These are phyloP conservation scores for Phytophthora tentaculata DNA, from an alignment of 352 stramenopile genomes.

Conservation along the genomic window DNA sequence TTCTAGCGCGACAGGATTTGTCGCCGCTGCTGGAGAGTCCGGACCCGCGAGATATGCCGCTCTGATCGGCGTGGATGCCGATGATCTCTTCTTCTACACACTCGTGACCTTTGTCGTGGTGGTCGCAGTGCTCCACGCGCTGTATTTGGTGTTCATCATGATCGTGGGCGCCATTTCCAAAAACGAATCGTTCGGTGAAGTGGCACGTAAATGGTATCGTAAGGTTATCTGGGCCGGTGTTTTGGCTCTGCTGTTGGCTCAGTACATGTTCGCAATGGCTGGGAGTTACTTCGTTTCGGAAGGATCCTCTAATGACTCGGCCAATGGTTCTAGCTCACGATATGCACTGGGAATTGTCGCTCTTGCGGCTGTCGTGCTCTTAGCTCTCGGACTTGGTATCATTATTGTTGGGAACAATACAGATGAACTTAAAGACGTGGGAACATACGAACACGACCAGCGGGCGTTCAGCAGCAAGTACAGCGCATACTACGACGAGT, in stretches of 20 bases:
- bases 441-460: slow-evolving; percentile 79
- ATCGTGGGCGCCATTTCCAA: slow-evolving; percentile 56
- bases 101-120: slow-evolving; percentile 68
- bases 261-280: slow-evolving; percentile 90
- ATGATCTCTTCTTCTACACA: slow-evolving; percentile 86
- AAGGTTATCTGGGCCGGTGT: slow-evolving; percentile 83
- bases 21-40: slow-evolving; percentile 48
- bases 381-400: slow-evolving; percentile 73
- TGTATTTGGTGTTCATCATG: slow-evolving; percentile 69
- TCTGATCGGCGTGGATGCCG: slow-evolving; percentile 63
- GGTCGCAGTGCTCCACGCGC: slow-evolving; percentile 58
- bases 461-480: slow-evolving; percentile 84
- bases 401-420: slow-evolving; percentile 69
- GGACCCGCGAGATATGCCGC: slow-evolving; percentile 74
- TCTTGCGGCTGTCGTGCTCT: slow-evolving; percentile 53
- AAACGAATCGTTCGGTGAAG: slow-evolving; percentile 64
- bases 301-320: slow-evolving; percentile 37
- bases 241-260: slow-evolving; percentile 73
- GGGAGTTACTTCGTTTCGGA: slow-evolving; percentile 77
- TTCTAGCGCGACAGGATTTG: slow-evolving; percentile 35
- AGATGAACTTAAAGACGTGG: slow-evolving; percentile 77
- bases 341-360: slow-evolving; percentile 54
- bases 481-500: slow-evolving; percentile 89
- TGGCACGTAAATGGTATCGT: slow-evolving; percentile 74
- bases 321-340: slow-evolving; percentile 39